These are phyloP conservation scores for Antitrichia curtipendula DNA, from an alignment of 225 moss, liverwort and hornwort genomes.

Conservation along the genomic window DNA sequence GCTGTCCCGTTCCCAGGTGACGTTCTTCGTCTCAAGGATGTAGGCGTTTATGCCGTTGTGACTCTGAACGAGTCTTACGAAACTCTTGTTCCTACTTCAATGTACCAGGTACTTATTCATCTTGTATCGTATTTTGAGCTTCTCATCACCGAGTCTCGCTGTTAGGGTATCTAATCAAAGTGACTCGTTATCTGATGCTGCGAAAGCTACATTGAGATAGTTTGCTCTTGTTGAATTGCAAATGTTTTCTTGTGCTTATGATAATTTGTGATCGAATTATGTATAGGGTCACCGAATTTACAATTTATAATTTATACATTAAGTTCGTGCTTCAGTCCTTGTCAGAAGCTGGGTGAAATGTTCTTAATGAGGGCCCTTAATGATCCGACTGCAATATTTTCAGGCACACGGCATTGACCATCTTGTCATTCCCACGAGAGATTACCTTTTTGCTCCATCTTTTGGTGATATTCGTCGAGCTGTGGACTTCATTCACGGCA, in stretches of 20 bases:
- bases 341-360: not conserved
- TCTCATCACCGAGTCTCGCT: not conserved
- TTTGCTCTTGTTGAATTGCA: not conserved
- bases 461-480: conserved; percentile 68
- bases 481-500: conserved; percentile 80
- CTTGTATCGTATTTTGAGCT: not conserved
- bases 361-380: not conserved
- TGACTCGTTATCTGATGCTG: not conserved
- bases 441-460: conserved; percentile 94
- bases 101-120: conserved; percentile 62
- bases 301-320: too few relatives aligned
- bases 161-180: not conserved
- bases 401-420: conserved; percentile 83
- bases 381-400: not conserved
- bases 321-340: not conserved
- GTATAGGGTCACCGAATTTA: not conserved
- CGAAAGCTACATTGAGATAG: not conserved
- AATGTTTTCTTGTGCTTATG: not conserved
- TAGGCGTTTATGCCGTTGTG: conserved; percentile 81
- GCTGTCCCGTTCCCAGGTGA: conserved; percentile 95
- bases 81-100: conserved; percentile 73
- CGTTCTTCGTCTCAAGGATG: conserved; percentile 73
- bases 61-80: conserved; percentile 92
- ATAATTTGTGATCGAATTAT: not conserved
- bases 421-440: conserved; percentile 90